phyloP scores from a whole-genome alignment of 164 flowering plant genomes.

The Berberis vulgaris region DNA sequence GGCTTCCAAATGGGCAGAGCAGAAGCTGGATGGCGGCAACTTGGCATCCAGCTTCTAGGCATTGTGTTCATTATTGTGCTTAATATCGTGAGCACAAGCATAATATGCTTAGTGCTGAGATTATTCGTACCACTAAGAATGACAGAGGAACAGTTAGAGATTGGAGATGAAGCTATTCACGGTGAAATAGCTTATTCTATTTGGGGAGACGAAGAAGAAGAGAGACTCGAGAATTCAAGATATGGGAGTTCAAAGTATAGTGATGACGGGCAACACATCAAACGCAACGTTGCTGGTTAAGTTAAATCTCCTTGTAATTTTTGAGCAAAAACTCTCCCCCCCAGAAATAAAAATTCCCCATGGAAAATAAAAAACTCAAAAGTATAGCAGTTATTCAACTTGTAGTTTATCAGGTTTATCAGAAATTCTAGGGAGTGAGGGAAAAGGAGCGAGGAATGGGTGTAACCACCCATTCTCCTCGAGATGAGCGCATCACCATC shows the following conservation, averaged over 20 bases:
- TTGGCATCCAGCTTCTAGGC: constrained; percentile 28
- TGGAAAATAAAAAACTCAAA: too few relatives aligned
- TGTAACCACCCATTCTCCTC: too few relatives aligned
- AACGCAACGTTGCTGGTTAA: constrained; percentile 3
- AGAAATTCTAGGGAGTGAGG: too few relatives aligned
- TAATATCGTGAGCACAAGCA: constrained; percentile 20
- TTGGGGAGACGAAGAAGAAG: constrained; percentile 25
- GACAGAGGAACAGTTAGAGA: constrained; percentile 30
- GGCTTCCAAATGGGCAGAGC: constrained; percentile 16
- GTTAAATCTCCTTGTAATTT: not conserved
- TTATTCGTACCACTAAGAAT: constrained; percentile 29
- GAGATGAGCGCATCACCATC: too few relatives aligned
- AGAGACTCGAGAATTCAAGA: not conserved
- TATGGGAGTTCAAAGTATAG: constrained; percentile 3
- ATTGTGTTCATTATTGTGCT: constrained; percentile 19
- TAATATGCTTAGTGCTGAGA: constrained; percentile 24
- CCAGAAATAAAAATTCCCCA: too few relatives aligned
- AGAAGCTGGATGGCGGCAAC: constrained; percentile 21
- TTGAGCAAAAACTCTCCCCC: too few relatives aligned
- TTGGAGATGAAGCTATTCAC: constrained; percentile 33
- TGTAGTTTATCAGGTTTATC: too few relatives aligned
- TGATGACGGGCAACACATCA: constrained; percentile 9
- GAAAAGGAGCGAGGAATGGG: too few relatives aligned
- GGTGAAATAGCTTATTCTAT: constrained; percentile 33
- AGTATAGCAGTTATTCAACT: too few relatives aligned